Percentiles rank a stretch among this genome's conserved stretches.
phyloP scores from a whole-genome alignment of 345 rosid genomes.

The Isatis tinctoria region DNA sequence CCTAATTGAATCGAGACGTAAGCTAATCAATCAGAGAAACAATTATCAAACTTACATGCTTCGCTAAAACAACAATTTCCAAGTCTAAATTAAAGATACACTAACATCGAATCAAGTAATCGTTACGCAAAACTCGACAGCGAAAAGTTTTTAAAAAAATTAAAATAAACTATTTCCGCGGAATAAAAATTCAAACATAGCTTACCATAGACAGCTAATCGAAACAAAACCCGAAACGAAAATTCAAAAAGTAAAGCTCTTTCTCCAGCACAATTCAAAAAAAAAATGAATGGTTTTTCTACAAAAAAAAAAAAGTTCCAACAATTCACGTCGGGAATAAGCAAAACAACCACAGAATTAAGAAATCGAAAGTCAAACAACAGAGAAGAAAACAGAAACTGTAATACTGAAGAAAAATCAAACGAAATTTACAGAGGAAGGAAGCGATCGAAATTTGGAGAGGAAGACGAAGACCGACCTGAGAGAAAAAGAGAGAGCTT shows the following conservation, averaged over 20 bases:
- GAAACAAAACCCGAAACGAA: not conserved
- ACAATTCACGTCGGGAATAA: not conserved
- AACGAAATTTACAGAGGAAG: constrained; percentile 1
- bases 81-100: constrained; percentile 5
- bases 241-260: not conserved
- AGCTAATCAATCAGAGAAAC: constrained; percentile 2
- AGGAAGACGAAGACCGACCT: constrained; percentile 25
- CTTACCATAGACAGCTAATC: not conserved
- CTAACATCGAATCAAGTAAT: constrained; percentile 2
- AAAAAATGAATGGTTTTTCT: not conserved
- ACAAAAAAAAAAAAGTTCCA: constrained; percentile 1
- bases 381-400: not conserved
- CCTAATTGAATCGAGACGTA: not conserved
- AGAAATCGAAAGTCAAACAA: constrained; percentile 24
- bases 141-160: not conserved
- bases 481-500: constrained; percentile 17
- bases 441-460: constrained; percentile 21
- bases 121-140: not conserved
- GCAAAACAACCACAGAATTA: not conserved
- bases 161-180: not conserved
- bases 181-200: not conserved
- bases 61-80: not conserved
- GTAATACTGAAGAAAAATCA: not conserved
- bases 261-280: not conserved
- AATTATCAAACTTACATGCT: constrained; percentile 13